phyloP scores from a whole-genome alignment of 2,329 filamentous ascomycete genomes.

The Colletotrichum tamarilloi region DNA sequence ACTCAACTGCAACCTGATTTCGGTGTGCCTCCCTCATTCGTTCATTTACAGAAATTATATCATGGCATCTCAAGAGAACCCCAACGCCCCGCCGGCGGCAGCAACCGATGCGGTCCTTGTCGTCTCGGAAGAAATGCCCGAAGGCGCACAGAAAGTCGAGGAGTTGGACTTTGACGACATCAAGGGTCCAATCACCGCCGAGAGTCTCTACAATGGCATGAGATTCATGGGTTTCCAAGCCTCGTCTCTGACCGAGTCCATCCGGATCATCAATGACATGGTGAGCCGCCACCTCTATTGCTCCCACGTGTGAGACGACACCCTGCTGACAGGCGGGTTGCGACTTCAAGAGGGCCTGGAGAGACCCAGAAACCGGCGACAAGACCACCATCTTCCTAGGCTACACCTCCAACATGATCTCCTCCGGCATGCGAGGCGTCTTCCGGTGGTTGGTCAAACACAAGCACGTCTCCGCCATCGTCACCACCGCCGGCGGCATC shows the following conservation, averaged over 20 bases:
- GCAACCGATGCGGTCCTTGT: constrained; percentile 87
- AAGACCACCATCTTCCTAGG: constrained; percentile 95
- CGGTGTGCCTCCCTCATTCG: not conserved
- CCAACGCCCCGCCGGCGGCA: constrained; percentile 64
- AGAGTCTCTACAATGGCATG: constrained; percentile 86
- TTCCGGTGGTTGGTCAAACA: constrained; percentile 94
- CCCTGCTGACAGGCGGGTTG: constrained; percentile 36
- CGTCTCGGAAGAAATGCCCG: constrained; percentile 83
- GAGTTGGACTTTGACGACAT: constrained; percentile 94
- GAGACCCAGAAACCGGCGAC: constrained; percentile 80
- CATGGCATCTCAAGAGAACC: constrained; percentile 44
- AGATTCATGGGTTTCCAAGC: constrained; percentile 82
- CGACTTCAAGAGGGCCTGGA: constrained; percentile 73
- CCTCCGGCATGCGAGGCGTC: constrained; percentile 91
- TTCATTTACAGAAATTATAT: not conserved
- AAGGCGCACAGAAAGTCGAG: constrained; percentile 81
- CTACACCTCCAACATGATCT: constrained; percentile 98
- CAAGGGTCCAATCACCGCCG: constrained; percentile 82
- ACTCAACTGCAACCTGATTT: not conserved
- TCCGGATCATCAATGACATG: constrained; percentile 96
- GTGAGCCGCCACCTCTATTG: constrained; percentile 59
- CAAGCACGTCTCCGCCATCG: constrained; percentile 90
- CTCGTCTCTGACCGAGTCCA: constrained; percentile 83
- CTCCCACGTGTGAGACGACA: not conserved
- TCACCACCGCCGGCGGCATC: constrained; percentile 94